phyloP scores from a whole-genome alignment of 1,284 basidiomycete species.

The Wallemia ichthyophaga region DNA sequence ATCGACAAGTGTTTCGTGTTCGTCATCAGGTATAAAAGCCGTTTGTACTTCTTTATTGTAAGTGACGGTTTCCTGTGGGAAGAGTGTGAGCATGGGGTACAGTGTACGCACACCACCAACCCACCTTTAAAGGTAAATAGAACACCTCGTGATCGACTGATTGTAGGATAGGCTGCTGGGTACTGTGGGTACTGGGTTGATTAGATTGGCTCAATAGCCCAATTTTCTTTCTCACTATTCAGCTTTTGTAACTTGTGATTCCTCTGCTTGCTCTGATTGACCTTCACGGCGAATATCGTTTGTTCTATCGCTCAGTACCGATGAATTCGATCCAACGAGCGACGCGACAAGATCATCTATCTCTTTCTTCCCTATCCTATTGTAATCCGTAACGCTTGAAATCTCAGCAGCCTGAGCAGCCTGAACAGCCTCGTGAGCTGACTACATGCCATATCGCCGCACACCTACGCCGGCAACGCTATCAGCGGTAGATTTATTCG shows the following conservation, averaged over 20 bases:
- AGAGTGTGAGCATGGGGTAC: background rate
- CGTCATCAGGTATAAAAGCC: conserved; percentile 16
- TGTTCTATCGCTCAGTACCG: conserved; percentile 15
- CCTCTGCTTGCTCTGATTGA: conserved; percentile 21
- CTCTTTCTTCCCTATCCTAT: conserved; percentile 18
- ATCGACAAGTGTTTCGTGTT: conserved; percentile 20
- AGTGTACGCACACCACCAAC: conserved; percentile 3
- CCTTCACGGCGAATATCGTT: too few relatives aligned
- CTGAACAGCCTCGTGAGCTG: too few relatives aligned
- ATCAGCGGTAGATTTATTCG: conserved; percentile 15
- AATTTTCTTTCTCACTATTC: conserved; percentile 9
- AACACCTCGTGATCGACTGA: conserved; percentile 65
- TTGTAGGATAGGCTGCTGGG: conserved; percentile 36
- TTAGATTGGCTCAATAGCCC: too few relatives aligned
- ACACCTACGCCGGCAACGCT: conserved; percentile 19
- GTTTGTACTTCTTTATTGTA: conserved; percentile 91
- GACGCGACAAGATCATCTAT: conserved; percentile 35
- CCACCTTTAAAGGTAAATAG: conserved; percentile 55
- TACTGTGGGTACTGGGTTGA: conserved; percentile 19
- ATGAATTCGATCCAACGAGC: conserved; percentile 20
- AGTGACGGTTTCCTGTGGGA: conserved; percentile 39
- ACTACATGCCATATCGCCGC: conserved; percentile 2
- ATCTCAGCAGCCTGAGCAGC: background rate
- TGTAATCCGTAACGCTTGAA: conserved; percentile 9
- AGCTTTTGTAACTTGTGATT: conserved; percentile 22